Percentiles rank a stretch among this genome's conserved stretches.
Evolutionary conservation across 208 protist genomes (phyloP).

Genomic region (Acanthamoeba healyi): DNA sequence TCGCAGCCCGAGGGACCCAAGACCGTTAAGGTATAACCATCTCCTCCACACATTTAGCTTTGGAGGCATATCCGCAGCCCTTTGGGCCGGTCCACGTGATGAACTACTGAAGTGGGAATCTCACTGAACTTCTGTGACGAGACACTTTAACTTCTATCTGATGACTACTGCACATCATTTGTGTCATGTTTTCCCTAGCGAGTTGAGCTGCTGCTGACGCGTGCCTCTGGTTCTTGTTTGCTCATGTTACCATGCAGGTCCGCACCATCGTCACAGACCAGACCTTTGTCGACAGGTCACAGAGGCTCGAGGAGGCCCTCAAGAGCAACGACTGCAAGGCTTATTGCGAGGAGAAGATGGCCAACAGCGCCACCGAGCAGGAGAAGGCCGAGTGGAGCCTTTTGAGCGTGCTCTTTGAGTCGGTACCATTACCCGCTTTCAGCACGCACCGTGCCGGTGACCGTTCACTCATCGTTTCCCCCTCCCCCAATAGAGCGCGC

Average conservation of each 20-base stretch:
- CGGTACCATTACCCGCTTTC: neutral
- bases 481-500: constrained; percentile 34
- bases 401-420: constrained; percentile 85
- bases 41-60: no score
- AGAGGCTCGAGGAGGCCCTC: constrained; percentile 82
- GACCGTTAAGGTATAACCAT: constrained; percentile 18
- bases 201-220: no score
- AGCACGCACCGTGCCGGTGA: no score
- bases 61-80: no score
- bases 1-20: constrained; percentile 2
- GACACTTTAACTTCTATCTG: constrained; percentile 51
- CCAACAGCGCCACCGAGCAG: constrained; percentile 1
- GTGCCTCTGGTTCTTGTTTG: neutral
- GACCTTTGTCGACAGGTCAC: constrained; percentile 72
- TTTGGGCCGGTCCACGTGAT: no score
- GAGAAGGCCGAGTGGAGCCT: constrained; percentile 84
- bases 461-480: neutral
- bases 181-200: no score
- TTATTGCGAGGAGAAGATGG: constrained; percentile 85
- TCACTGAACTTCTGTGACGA: constrained; percentile 35
- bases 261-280: constrained; percentile 79
- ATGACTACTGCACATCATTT: no score
- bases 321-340: constrained; percentile 56
- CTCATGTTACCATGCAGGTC: constrained; percentile 62
- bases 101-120: constrained; percentile 68